phyloP scores from a whole-genome alignment of 371 early-diverging fungal genomes.

The Fennellomyces sp. region DNA sequence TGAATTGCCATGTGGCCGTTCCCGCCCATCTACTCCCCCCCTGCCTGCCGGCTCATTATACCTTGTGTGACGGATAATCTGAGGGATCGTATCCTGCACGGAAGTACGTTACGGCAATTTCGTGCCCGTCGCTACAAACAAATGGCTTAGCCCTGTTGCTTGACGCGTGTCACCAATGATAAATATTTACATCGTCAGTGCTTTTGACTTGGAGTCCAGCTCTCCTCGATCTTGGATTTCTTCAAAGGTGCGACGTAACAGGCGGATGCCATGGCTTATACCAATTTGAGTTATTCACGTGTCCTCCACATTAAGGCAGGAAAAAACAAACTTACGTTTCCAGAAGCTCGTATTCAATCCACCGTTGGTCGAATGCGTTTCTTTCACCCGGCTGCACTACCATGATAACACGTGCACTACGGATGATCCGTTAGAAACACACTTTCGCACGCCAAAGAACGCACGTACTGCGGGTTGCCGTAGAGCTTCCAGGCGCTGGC shows the following conservation, averaged over 20 bases:
- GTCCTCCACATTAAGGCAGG: background rate
- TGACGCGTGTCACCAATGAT: background rate
- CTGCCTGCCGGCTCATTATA: constrained; percentile 9
- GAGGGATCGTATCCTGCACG: constrained; percentile 92
- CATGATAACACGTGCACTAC: constrained; percentile 85
- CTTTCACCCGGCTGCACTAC: constrained; percentile 93
- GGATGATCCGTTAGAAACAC: background rate
- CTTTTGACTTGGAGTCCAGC: constrained; percentile 57
- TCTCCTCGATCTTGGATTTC: constrained; percentile 64
- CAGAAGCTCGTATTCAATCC: constrained; percentile 85
- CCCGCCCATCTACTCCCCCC: background rate
- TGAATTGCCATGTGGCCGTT: background rate
- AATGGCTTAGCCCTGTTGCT: background rate
- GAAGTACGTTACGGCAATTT: constrained; percentile 91
- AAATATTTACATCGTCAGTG: constrained; percentile 59
- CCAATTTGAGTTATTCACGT: background rate
- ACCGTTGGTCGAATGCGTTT: constrained; percentile 94
- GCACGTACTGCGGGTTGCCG: constrained; percentile 65
- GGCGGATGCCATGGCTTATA: constrained; percentile 67
- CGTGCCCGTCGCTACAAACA: constrained; percentile 60
- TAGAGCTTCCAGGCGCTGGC: constrained; percentile 85
- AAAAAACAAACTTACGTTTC: constrained; percentile 55
- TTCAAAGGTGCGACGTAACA: constrained; percentile 69
- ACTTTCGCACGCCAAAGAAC: background rate
- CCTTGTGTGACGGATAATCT: constrained; percentile 80